Conservation (phyloP, 169 alveolate genomes). For the Babesia bovis region DNA sequence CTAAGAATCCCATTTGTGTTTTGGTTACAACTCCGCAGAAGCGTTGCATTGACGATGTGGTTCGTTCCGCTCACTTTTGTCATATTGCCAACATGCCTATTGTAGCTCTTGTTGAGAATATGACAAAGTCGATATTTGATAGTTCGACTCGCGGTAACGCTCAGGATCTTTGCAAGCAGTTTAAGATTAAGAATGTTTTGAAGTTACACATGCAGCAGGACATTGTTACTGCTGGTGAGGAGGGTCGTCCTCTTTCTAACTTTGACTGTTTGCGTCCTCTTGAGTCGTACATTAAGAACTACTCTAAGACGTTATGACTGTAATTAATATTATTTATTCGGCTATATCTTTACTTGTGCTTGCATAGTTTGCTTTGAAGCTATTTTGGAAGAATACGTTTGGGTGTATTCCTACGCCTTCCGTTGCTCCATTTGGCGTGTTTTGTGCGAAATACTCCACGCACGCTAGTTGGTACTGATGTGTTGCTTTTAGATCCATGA, state of each 20-base stretch:
- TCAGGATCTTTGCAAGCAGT: constrained; percentile 47
- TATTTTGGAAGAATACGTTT: constrained; percentile 79
- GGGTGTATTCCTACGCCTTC: constrained; percentile 91
- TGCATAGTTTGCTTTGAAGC: constrained; percentile 63
- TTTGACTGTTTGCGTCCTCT: constrained; percentile 1
- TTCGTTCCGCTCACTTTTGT: constrained; percentile 70
- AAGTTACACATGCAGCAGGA: constrained; percentile 23
- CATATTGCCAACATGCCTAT: constrained; percentile 86
- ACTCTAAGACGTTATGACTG: background rate
- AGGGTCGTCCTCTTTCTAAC: constrained; percentile 20
- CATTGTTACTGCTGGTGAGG: constrained; percentile 57
- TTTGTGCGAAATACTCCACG: constrained; percentile 80
- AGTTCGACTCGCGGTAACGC: background rate
- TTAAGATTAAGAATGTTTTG: constrained; percentile 23
- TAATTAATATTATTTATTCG: background rate
- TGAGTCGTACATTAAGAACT: background rate
- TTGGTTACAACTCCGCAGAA: constrained; percentile 86
- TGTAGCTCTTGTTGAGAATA: constrained; percentile 96
- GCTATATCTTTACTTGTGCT: background rate
- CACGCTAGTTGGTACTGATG: constrained; percentile 87
- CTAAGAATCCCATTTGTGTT: constrained; percentile 63
- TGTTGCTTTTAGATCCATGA: constrained; percentile 71
- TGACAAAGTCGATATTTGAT: constrained; percentile 86
- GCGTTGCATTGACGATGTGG: constrained; percentile 67
- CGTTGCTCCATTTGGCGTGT: constrained; percentile 81